Evolutionary conservation across 2,329 filamentous ascomycete species (phyloP).

Genomic region (Aspergillus vadensis): DNA sequence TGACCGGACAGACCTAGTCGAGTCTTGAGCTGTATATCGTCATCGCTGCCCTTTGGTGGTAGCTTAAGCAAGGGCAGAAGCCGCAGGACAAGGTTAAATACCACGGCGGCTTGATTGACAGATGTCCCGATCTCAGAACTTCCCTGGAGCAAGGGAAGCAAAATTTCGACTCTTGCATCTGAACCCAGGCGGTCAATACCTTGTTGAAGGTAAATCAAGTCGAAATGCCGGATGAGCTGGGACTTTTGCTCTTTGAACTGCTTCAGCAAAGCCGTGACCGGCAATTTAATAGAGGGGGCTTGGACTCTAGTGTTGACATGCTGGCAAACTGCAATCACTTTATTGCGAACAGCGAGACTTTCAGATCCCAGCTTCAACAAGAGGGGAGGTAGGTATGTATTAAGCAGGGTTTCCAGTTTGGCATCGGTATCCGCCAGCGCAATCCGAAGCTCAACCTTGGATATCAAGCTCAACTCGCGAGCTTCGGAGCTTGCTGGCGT

Average conservation of each 20-base stretch:
- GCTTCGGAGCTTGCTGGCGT: conserved; percentile 46
- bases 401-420: conserved; percentile 76
- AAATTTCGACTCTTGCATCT: conserved; percentile 67
- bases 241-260: conserved; percentile 83
- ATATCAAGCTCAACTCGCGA: conserved; percentile 78
- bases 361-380: conserved; percentile 85
- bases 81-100: conserved; percentile 82
- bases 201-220: conserved; percentile 86
- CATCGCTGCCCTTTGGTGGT: conserved; percentile 74
- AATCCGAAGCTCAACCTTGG: conserved; percentile 83
- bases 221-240: conserved; percentile 79
- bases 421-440: conserved; percentile 79
- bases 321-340: conserved; percentile 71
- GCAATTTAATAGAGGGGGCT: conserved; percentile 69
- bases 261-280: conserved; percentile 78
- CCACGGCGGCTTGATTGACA: conserved; percentile 59
- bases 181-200: conserved; percentile 66
- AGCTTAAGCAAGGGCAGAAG: conserved; percentile 68
- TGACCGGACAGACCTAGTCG: conserved; percentile 67
- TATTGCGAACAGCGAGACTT: conserved; percentile 75
- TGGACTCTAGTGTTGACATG: conserved; percentile 69
- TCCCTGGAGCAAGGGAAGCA: conserved; percentile 70
- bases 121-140: conserved; percentile 63
- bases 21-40: conserved; percentile 70
- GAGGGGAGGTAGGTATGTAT: conserved; percentile 76